Evolutionary conservation across 768 basidiomycete genomes (phyloP).

Genomic region (Austroboletus festivus): DNA sequence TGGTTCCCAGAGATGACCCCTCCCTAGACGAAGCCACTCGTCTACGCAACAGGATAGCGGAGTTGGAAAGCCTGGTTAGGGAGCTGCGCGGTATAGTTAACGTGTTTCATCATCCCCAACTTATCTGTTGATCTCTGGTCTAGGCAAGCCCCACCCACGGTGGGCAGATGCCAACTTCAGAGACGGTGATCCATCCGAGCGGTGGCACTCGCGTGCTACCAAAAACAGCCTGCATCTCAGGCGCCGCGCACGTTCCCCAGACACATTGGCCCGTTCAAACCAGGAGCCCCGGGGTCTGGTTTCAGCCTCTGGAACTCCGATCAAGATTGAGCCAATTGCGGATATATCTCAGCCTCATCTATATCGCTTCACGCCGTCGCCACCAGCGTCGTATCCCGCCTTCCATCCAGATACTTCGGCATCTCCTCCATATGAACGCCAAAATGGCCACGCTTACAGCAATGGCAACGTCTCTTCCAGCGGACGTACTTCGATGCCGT

Average conservation of each 20-base stretch:
- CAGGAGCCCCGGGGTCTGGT: conserved; percentile 39
- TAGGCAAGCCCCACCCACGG: conserved; percentile 84
- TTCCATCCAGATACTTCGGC: conserved; percentile 44
- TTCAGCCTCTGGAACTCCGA: conserved; percentile 52
- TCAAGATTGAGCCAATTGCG: conserved; percentile 61
- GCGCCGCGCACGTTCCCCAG: conserved; percentile 37
- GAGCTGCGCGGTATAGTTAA: conserved; percentile 70
- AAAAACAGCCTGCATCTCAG: conserved; percentile 55
- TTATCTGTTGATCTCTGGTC: conserved; percentile 11
- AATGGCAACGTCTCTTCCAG: conserved; percentile 30
- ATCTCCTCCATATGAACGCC: conserved; percentile 35
- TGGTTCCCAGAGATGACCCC: conserved; percentile 70
- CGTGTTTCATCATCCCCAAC: conserved; percentile 7
- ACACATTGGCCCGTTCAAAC: conserved; percentile 31
- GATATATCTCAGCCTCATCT: conserved; percentile 51
- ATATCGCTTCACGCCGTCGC: conserved; percentile 70
- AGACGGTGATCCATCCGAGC: conserved; percentile 77
- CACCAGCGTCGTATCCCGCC: conserved; percentile 51
- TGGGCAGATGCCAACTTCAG: conserved; percentile 81
- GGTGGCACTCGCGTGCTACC: conserved; percentile 82
- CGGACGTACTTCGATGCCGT: conserved; percentile 31
- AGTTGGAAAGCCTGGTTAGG: conserved; percentile 88
- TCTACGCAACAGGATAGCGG: conserved; percentile 83
- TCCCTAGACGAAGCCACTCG: conserved; percentile 84
- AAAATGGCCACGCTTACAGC: conserved; percentile 32